Evolutionary conservation across 148 eudicot species (phyloP).

Genomic region (Rhododendron ferrugineum): DNA sequence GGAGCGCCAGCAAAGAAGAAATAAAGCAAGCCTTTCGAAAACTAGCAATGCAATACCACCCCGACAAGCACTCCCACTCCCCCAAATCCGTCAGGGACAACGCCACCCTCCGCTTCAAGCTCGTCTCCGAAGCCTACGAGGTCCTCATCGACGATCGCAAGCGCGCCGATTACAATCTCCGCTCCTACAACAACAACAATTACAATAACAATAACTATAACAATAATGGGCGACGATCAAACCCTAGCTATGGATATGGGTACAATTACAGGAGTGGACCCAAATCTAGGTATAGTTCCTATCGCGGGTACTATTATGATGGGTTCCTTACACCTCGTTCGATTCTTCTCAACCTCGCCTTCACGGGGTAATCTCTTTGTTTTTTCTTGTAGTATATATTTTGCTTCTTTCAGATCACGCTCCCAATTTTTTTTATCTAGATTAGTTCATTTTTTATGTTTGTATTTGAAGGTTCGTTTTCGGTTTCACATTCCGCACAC

Average conservation of each 20-base stretch:
- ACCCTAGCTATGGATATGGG: background rate
- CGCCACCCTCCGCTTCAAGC: constrained; percentile 67
- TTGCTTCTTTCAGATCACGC: background rate
- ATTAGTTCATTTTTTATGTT: background rate
- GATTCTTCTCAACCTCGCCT: constrained; percentile 55
- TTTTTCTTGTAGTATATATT: background rate
- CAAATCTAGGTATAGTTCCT: background rate
- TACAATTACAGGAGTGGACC: background rate
- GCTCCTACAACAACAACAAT: background rate
- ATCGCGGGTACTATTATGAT: background rate
- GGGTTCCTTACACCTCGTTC: background rate
- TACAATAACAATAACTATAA: background rate
- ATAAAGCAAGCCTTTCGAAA: constrained; percentile 75
- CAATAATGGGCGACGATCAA: background rate
- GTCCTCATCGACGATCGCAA: constrained; percentile 73
- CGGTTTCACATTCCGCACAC: background rate
- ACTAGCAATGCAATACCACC: constrained; percentile 79
- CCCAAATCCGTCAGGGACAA: constrained; percentile 44
- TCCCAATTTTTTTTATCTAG: no score
- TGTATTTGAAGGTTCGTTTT: background rate
- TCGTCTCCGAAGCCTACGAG: constrained; percentile 78
- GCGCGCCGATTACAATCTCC: constrained; percentile 62
- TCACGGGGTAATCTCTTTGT: constrained; percentile 49
- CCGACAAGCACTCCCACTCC: constrained; percentile 71
- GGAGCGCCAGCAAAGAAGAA: constrained; percentile 54